A percentile compares a stretch with the other conserved stretches of the same genome.
phyloP scores from a whole-genome alignment of 345 rosid species.

The Psidium guajava region DNA sequence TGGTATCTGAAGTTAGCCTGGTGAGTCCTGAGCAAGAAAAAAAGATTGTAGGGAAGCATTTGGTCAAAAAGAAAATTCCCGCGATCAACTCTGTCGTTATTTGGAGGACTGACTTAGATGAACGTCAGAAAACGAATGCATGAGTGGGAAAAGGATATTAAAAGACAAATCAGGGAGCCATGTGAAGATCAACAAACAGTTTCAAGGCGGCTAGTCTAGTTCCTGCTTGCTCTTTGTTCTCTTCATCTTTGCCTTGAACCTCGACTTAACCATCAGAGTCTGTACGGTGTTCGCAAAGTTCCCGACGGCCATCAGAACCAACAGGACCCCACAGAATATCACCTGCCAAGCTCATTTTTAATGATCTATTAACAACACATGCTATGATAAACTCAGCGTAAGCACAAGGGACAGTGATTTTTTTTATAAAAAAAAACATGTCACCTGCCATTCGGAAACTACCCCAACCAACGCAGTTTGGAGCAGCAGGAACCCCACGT shows the following conservation, averaged over 20 bases:
- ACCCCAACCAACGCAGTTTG: constrained; percentile 68
- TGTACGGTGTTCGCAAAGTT: constrained; percentile 79
- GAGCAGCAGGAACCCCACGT: constrained; percentile 80
- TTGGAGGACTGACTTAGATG: not conserved
- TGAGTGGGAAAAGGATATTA: not conserved
- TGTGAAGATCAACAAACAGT: not conserved
- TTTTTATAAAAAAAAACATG: too few species aligned
- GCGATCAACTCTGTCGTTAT: not conserved
- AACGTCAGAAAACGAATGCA: not conserved
- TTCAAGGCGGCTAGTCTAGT: constrained; percentile 17
- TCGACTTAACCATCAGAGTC: constrained; percentile 75
- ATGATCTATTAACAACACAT: not conserved
- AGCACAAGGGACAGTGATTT: not conserved
- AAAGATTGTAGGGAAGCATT: not conserved
- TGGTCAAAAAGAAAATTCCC: not conserved
- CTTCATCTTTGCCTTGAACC: constrained; percentile 96
- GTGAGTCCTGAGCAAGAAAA: not conserved
- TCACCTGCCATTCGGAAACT: constrained; percentile 92
- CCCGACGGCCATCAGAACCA: constrained; percentile 90
- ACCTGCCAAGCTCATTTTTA: constrained; percentile 37
- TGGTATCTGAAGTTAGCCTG: not conserved
- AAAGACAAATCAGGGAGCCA: not conserved
- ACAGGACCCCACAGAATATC: constrained; percentile 61
- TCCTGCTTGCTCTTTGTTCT: constrained; percentile 75
- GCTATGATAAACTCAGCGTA: not conserved